Base-by-base conservation (phyloP, 352 stramenopile species). In the Aphanomyces euteiches region DNA sequence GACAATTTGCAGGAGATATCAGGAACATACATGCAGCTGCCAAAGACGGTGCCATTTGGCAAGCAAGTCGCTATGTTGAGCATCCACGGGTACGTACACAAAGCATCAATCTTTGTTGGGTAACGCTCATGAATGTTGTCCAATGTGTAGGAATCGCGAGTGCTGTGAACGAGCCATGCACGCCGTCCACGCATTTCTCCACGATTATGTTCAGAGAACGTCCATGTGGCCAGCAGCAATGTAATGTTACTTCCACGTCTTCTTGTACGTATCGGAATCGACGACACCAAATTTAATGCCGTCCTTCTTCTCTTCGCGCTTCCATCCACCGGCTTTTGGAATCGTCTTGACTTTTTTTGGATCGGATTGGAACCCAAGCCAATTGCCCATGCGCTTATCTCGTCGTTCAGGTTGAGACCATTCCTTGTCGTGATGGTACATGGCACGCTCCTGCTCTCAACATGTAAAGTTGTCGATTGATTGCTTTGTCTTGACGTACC, bases 211-310 rank as follows among this genome's bases (percentile, higher is more conserved):
- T 82, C 19, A 74, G 83, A n/a, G 75, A 85, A 58, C 73, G 77
- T 34, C 73, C 82, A 13, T 78, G 83, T 54, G 73, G 78, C 41
- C 74, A 82, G 12, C 64, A 79, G 47, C 65, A 80, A 37, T 41
- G 54, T n/a, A 56, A 56, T 58, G 61, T 86, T 89, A 91, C 80
- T 90, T 91, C 86, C 84, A 92, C 57, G 73, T 75, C 74, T 80
- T 79, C 74, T 93, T 93, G 83, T 93, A 91, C 73, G 78, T 72
- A 47, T 91, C 83, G 53, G 82, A 90, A 43, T 91, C 83, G 3
- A 78, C 66, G 38, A 83, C 80, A 10, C 84, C 84, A 70, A 83
- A 81, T 73, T 90, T 87, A 53, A 81, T 82, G 15, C 84, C 80
- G 17, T 88, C 76, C 19, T 70, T 70, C 12, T 54, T 53, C 45